Conservation (phyloP, 2,329 filamentous ascomycete species). For the Corniculantispora saksenae region DNA sequence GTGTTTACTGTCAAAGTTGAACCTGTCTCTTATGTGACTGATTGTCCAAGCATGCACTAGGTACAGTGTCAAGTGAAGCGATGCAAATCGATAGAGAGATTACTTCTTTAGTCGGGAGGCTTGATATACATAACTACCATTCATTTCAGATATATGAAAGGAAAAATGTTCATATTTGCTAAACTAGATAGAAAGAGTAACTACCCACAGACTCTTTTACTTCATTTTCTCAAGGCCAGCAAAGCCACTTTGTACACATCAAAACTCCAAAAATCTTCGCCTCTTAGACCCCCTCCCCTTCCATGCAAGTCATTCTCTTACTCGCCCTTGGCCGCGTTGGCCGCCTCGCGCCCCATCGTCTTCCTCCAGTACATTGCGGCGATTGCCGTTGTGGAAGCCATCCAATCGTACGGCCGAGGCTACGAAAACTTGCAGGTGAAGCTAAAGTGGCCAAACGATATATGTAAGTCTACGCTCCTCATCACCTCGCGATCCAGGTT, state of each 20-base stretch:
- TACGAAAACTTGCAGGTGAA: constrained; percentile 78
- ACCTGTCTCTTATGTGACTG: no score
- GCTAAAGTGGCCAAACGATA: constrained; percentile 97
- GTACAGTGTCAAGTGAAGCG: no score
- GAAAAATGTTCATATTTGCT: not conserved
- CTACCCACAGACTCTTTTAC: not conserved
- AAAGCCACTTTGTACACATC: not conserved
- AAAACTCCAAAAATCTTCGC: not conserved
- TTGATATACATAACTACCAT: no score
- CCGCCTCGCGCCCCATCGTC: constrained; percentile 69
- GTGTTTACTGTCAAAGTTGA: no score
- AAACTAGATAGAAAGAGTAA: not conserved
- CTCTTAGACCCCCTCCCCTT: rapidly evolving
- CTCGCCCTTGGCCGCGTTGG: constrained; percentile 27
- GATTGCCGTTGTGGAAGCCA: constrained; percentile 80
- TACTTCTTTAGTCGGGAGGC: no score
- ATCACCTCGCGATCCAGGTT: constrained; percentile 23
- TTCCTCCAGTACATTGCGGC: constrained; percentile 94
- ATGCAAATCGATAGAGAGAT: no score
- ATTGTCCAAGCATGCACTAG: no score
- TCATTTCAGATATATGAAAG: not conserved
- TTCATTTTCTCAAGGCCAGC: not conserved
- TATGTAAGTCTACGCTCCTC: constrained; percentile 58
- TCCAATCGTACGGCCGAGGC: constrained; percentile 75
- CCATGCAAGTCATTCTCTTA: no score